phyloP scores from a whole-genome alignment of 2,329 filamentous ascomycete genomes.

The Xylariaceae sp. region DNA sequence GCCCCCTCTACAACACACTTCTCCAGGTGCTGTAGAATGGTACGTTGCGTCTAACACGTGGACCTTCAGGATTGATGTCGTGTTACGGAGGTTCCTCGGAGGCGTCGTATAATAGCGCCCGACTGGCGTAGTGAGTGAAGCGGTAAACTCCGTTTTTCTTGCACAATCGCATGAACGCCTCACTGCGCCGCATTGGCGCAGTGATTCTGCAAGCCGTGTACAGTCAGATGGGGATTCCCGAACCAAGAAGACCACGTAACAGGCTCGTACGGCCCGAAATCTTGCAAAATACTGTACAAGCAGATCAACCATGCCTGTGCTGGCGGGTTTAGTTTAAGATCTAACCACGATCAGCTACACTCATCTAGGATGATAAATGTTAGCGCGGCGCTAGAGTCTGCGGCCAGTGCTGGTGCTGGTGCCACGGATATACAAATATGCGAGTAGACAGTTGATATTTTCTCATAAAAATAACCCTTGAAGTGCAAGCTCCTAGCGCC shows the following conservation, averaged over 20 bases:
- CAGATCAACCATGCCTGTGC: neutral
- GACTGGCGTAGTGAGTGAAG: neutral
- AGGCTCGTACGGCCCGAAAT: neutral
- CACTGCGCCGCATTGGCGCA: constrained; percentile 10
- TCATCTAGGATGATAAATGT: too few species aligned
- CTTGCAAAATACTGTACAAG: neutral
- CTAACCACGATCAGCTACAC: too few species aligned
- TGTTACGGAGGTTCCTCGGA: neutral
- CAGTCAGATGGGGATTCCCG: constrained; percentile 2
- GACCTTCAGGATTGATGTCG: neutral
- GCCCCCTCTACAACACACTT: too few species aligned
- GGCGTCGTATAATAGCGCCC: constrained; percentile 2
- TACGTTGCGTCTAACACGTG: constrained; percentile 9
- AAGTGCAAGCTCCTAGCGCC: too few species aligned
- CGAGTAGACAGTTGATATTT: too few species aligned
- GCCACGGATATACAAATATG: too few species aligned
- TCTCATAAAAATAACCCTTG: too few species aligned
- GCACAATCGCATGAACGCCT: neutral
- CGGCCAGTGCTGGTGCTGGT: too few species aligned
- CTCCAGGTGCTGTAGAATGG: too few species aligned
- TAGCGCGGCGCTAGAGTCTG: too few species aligned
- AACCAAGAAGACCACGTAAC: neutral
- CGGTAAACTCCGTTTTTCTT: neutral
- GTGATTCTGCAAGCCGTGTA: neutral
- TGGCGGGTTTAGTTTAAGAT: neutral